Conservation (phyloP, 2,329 filamentous ascomycete genomes). For the Phialemonium atrogriseum region DNA sequence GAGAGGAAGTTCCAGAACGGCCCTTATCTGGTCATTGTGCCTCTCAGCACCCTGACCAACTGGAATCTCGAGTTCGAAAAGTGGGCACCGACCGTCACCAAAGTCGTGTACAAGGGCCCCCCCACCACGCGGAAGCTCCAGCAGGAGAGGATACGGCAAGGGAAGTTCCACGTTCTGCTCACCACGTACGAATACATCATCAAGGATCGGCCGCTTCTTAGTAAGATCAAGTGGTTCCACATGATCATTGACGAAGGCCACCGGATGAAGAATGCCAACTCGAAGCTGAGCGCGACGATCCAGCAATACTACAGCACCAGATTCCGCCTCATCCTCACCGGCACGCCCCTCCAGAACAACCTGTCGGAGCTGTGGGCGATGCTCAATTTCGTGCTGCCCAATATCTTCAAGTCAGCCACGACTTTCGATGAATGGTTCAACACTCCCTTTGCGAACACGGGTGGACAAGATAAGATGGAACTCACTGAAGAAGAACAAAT, state of each 20-base stretch:
- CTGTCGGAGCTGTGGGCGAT: conserved; percentile 93
- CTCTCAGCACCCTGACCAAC: conserved; percentile 92
- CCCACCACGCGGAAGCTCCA: conserved; percentile 81
- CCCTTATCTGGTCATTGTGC: conserved; percentile 93
- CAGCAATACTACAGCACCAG: conserved; percentile 91
- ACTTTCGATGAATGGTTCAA: conserved; percentile 99
- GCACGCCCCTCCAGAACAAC: conserved; percentile 96
- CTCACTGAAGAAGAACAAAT: conserved; percentile 99
- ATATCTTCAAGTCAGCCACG: conserved; percentile 98
- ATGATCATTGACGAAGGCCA: conserved; percentile 99
- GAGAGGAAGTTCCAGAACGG: conserved; percentile 89
- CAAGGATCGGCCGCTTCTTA: conserved; percentile 89
- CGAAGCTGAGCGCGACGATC: conserved; percentile 90
- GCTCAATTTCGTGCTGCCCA: conserved; percentile 96
- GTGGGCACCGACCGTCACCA: conserved; percentile 82
- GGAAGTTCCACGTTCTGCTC: conserved; percentile 89
- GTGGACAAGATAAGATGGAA: conserved; percentile 97
- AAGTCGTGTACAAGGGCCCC: conserved; percentile 95
- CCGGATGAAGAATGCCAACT: conserved; percentile 98
- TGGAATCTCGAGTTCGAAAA: conserved; percentile 99
- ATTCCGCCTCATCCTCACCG: conserved; percentile 93
- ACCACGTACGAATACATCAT: conserved; percentile 99
- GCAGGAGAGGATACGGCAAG: conserved; percentile 88
- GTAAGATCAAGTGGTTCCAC: conserved; percentile 99
- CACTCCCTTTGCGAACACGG: conserved; percentile 96